A percentile compares a stretch with the other conserved stretches of the same genome.
These are phyloP conservation scores for Botrytis medusae DNA, from an alignment of 2,329 filamentous ascomycete species.

Conservation along the genomic window DNA sequence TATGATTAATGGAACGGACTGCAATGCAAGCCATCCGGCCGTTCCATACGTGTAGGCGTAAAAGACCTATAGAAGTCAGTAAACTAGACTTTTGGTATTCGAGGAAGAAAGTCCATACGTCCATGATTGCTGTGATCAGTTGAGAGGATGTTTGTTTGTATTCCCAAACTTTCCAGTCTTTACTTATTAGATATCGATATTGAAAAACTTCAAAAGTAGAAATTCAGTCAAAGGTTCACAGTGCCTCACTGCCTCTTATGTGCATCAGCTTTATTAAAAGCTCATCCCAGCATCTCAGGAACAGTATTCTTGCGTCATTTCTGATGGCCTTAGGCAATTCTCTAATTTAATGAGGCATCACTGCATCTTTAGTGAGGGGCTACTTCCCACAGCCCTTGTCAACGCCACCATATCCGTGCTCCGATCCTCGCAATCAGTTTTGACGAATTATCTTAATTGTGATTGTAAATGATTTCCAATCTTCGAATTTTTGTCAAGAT, in stretches of 20 bases:
- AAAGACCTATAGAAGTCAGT: conserved; percentile 44
- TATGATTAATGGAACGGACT: conserved; percentile 52
- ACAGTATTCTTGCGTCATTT: background rate
- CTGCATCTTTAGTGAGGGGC: conserved; percentile 16
- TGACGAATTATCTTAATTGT: conserved; percentile 20
- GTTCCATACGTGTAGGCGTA: conserved; percentile 53
- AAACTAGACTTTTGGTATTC: background rate
- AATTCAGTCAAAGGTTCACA: background rate
- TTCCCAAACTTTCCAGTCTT: background rate
- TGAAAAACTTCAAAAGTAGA: background rate
- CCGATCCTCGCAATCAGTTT: conserved; percentile 20
- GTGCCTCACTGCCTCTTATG: background rate
- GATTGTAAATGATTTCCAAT: conserved; percentile 22
- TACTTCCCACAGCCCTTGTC: background rate
- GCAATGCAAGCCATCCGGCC: conserved; percentile 49
- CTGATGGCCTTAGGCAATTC: background rate
- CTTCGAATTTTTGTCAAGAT: conserved; percentile 4
- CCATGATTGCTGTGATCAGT: background rate
- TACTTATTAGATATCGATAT: conserved; percentile 3
- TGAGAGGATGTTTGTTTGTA: background rate
- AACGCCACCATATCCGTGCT: conserved; percentile 14
- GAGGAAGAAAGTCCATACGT: background rate
- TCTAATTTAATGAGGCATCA: background rate
- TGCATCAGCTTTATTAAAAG: background rate
- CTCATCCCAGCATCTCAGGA: background rate